A percentile compares a stretch with the other conserved stretches of the same genome.
These are phyloP conservation scores for Echium plantagineum DNA, from an alignment of 257 asterid genomes.

Conservation along the genomic window DNA sequence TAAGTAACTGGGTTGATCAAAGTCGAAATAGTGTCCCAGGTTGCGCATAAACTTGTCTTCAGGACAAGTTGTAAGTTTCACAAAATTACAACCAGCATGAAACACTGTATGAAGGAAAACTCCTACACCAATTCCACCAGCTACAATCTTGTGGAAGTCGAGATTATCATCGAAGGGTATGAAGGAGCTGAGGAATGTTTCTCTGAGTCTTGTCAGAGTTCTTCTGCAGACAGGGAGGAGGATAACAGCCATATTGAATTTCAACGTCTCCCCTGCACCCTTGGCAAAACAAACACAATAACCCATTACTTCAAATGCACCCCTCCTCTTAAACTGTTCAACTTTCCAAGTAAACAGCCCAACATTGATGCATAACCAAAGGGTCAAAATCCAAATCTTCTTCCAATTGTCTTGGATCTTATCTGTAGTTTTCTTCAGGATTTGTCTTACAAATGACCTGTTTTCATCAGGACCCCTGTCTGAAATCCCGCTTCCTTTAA, in stretches of 20 bases:
- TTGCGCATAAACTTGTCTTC: slow-evolving; percentile 25
- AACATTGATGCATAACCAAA: slow-evolving; percentile 45
- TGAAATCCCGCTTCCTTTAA: background rate
- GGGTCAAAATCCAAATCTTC: slow-evolving; percentile 41
- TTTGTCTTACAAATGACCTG: slow-evolving; percentile 56
- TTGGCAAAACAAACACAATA: slow-evolving; percentile 71
- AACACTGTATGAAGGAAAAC: slow-evolving; percentile 26
- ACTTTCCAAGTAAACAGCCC: slow-evolving; percentile 56
- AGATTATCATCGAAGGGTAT: slow-evolving; percentile 86
- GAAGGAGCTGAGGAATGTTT: slow-evolving; percentile 44
- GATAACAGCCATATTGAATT: slow-evolving; percentile 81
- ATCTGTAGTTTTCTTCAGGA: slow-evolving; percentile 36
- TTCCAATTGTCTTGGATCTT: slow-evolving; percentile 54
- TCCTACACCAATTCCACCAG: slow-evolving; percentile 42
- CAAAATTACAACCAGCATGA: slow-evolving; percentile 59
- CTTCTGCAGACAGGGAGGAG: slow-evolving; percentile 78
- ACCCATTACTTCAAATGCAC: slow-evolving; percentile 61
- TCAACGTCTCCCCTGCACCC: slow-evolving; percentile 65
- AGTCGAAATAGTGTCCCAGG: slow-evolving; percentile 36
- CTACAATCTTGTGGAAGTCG: slow-evolving; percentile 72
- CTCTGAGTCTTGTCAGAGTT: slow-evolving; percentile 61
- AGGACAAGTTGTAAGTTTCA: slow-evolving; percentile 48
- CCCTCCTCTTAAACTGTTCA: slow-evolving; percentile 26
- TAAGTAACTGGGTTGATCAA: slow-evolving; percentile 49
- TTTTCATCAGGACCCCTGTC: background rate